phyloP scores from a whole-genome alignment of 139 green algal genomes.

The Bryopsis sp. region DNA sequence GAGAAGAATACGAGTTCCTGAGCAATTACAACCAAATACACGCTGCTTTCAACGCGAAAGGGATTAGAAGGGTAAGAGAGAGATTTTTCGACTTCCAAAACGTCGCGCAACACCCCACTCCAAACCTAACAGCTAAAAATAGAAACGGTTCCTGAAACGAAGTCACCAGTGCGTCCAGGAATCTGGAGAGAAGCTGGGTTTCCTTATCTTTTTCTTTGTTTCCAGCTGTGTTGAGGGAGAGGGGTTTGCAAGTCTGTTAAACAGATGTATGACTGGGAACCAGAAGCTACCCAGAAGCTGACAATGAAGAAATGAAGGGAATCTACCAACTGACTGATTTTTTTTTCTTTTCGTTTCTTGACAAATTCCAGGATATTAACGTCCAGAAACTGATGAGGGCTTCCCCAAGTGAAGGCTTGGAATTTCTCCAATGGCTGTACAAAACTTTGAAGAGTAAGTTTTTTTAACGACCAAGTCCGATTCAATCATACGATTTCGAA shows the following conservation, averaged over 20 bases:
- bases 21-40: slow-evolving; percentile 57
- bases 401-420: slow-evolving; percentile 28
- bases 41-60: slow-evolving; percentile 28
- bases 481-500: too few relatives aligned
- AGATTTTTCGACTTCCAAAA: not conserved
- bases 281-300: not conserved
- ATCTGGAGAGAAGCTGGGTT: not conserved
- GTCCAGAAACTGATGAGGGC: slow-evolving; percentile 34
- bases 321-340: not conserved
- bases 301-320: not conserved
- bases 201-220: not conserved
- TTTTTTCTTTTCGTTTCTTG: not conserved
- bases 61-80: slow-evolving; percentile 30
- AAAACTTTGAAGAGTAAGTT: slow-evolving; percentile 33
- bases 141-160: not conserved
- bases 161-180: not conserved
- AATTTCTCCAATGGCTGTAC: slow-evolving; percentile 50
- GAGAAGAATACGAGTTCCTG: slow-evolving; percentile 42
- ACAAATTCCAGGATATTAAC: slow-evolving; percentile 33
- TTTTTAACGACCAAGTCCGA: too few relatives aligned
- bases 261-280: too few relatives aligned
- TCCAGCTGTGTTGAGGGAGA: not conserved
- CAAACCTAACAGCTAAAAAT: not conserved
- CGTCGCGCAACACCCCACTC: not conserved
- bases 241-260: too few relatives aligned